phyloP scores from a whole-genome alignment of 2,329 filamentous ascomycete species.

The Colletotrichum sp. region DNA sequence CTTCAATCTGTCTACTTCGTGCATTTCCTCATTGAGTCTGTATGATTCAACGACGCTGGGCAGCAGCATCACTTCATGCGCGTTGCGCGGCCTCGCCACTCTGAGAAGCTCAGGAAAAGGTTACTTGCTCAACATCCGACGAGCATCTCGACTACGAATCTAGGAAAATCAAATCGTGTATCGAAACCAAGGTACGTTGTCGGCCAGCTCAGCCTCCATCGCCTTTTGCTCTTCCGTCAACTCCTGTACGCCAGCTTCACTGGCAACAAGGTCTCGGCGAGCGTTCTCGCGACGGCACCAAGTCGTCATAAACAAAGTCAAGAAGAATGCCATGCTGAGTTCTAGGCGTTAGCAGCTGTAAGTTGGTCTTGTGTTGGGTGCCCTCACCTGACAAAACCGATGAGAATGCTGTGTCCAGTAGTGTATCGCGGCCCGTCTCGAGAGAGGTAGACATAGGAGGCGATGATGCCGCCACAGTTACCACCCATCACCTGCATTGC shows the following conservation, averaged over 20 bases:
- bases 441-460: constrained; percentile 51
- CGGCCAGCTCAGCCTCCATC: constrained; percentile 33
- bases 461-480: constrained; percentile 51
- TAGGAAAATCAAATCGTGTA: constrained; percentile 26
- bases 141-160: not conserved
- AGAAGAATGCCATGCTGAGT: constrained; percentile 29
- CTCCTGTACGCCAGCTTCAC: constrained; percentile 19
- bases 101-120: not conserved
- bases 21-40: not conserved
- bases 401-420: constrained; percentile 48
- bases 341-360: constrained; percentile 20
- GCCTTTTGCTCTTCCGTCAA: constrained; percentile 32
- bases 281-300: constrained; percentile 35
- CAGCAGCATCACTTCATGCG: not conserved
- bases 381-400: constrained; percentile 30
- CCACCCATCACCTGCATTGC: constrained; percentile 58
- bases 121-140: not conserved
- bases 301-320: constrained; percentile 34
- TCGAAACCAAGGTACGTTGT: constrained; percentile 34
- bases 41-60: not conserved
- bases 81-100: not conserved
- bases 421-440: constrained; percentile 47
- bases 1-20: not conserved
- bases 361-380: not conserved
- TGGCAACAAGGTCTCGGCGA: constrained; percentile 27